Base-by-base conservation (phyloP, 495 filamentous ascomycete genomes). In the Aspergillus conjunctus region DNA sequence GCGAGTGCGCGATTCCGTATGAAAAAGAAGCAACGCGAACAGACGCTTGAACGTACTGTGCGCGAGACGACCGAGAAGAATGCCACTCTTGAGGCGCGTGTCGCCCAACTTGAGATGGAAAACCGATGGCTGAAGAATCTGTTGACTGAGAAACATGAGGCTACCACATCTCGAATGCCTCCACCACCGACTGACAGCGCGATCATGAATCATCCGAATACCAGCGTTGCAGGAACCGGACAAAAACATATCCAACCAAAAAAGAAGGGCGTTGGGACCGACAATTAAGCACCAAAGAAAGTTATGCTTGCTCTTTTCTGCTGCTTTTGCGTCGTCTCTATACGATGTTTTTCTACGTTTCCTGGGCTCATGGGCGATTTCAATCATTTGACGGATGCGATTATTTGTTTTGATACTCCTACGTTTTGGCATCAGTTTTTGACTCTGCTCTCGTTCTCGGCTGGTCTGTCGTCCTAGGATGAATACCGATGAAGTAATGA, bases 21-120 rank as follows among this genome's bases (percentile, higher is more conserved):
- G 68, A 98, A 98, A 85, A 98, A 98, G 91, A 98, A 98, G 85
- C 91, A 96, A 76, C 90, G 94, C 55, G 94, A 98, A 78, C 90
- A 94, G 71, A 88, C 89, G 3, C 88, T 98, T 59, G 94, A 98
- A 78, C 87, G 88, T 56, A 86, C 86, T 48, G 89, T 94, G 59
- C 93, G 95, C 74, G 94, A 97, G 66, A 91, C 96, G 71, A 85
- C 83, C 8, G 93, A 96, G 37, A 92, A 93, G 77, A 90, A 95
- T 44, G 78, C 77, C 11, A 77, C 76, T 11, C 83, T 98, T 12
- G 94, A 98, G 73, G 82, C 86, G 52, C 87, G 89, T 44, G 91
- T 98, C 51, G 85, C 86, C 54, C 87, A 92, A 65, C 78, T 98
- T 30, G 91, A 97, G 80, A 93, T 90, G 73, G 93, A 98, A 76